These are phyloP conservation scores for Pilobolus umbonatus DNA, from an alignment of 192 early-diverging fungal species.

Conservation along the genomic window DNA sequence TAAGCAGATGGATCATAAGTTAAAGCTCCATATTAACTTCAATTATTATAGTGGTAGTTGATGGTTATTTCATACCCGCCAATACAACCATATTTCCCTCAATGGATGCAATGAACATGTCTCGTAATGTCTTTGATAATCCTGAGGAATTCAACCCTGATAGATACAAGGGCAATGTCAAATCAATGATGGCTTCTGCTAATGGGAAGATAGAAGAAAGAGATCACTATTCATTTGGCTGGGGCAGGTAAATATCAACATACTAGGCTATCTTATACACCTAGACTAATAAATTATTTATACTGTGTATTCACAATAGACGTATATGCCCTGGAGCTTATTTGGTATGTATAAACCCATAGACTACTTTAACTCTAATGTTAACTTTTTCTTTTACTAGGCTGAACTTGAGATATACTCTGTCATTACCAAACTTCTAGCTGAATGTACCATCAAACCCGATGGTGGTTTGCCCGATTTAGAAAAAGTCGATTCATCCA, in stretches of 20 bases:
- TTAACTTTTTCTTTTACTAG: too few species aligned
- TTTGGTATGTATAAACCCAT: too few species aligned
- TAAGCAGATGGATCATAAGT: neutral
- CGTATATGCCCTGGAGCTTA: neutral
- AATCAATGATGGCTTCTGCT: neutral
- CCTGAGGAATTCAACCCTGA: neutral
- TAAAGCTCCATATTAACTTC: neutral
- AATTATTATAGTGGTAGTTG: neutral
- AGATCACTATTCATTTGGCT: neutral
- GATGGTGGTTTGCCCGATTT: too few species aligned
- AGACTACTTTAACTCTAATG: too few species aligned
- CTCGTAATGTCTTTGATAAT: neutral
- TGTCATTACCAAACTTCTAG: too few species aligned
- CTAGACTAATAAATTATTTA: too few species aligned
- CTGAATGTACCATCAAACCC: too few species aligned
- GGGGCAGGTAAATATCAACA: slow-evolving; percentile 10
- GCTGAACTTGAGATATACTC: too few species aligned
- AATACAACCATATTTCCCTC: neutral
- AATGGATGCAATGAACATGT: slow-evolving; percentile 1
- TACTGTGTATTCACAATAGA: neutral
- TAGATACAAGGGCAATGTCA: neutral
- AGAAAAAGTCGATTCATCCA: too few species aligned
- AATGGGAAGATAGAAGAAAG: neutral
- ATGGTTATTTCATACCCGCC: neutral
- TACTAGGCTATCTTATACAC: too few species aligned